Evolutionary conservation across 176 grass and related monocot species (phyloP), one percentile per base, ranked within the genome.

Genomic region (Triticum turgidum): DNA sequence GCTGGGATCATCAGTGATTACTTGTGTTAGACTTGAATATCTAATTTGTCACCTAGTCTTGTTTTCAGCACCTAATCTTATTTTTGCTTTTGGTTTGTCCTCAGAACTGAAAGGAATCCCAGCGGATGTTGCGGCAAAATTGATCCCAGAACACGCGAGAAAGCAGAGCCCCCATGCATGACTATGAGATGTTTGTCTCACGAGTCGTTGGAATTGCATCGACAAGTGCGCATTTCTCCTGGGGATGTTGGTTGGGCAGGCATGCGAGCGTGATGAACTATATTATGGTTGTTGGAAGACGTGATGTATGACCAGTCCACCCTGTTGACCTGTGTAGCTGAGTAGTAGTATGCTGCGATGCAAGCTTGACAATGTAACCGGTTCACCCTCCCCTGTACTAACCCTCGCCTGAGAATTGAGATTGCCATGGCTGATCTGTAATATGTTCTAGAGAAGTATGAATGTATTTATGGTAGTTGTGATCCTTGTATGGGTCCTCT

Each of bases 71-170:
- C 0, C 77, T 83, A 80, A 85, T 67, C 32, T 65, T 59, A 54
- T 14, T 4, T 49, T n/a, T 9, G 6, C 51, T 41, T 84, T 24
- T 0, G 64, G 56, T 70, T 70, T 61, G 29, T 33, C 11, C 56
- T 11, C 84, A 98, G 96, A 98, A 76, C 77, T 98, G 76, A 98
- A 98, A 89, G 92, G 92, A 86, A 90, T 96, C 11, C 91, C 93
- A 3, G 18, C 32, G 33, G 96, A 94, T 38, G 89, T 89, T 51
- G 66, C 88, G 10, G 79, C 47, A 0, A 98, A 98, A 81, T 78
- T 98, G 47, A 90, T 98, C 84, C 96, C 96, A n/a, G 93, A 98
- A 69, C 96, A 98, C 68, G 91, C 88, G 13, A 96, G 89, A 85
- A 98, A 96, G 88, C 93, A 98, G 58, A 91, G 88, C 82, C 30